A percentile compares a stretch with the other conserved stretches of the same genome.
These are phyloP conservation scores for Cyclocybe cylindracea DNA, from an alignment of 768 basidiomycete genomes.

Conservation along the genomic window DNA sequence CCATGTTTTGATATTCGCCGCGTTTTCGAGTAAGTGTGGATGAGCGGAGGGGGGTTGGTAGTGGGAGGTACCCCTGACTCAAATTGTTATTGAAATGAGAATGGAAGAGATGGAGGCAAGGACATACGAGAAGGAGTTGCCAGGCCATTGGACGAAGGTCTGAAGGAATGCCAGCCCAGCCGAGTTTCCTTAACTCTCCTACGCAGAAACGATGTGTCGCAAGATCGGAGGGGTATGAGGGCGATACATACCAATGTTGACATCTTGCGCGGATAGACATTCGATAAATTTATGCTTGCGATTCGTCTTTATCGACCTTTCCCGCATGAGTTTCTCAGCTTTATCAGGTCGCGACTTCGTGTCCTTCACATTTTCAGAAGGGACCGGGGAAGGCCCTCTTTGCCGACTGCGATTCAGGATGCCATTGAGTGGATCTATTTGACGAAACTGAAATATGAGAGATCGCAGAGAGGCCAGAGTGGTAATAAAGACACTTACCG, in stretches of 20 bases:
- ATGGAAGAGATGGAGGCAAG: conserved; percentile 1
- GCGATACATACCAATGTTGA: conserved; percentile 70
- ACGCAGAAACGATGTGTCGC: conserved; percentile 6
- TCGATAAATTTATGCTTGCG: conserved; percentile 81
- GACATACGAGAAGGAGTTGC: conserved; percentile 87
- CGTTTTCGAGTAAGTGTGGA: conserved; percentile 86
- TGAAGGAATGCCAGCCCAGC: conserved; percentile 92
- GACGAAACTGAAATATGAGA: conserved; percentile 15
- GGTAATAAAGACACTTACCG: conserved; percentile 48
- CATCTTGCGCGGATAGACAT: conserved; percentile 73
- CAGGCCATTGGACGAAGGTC: conserved; percentile 91
- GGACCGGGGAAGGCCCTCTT: conserved; percentile 32
- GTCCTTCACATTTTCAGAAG: conserved; percentile 19
- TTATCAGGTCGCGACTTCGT: conserved; percentile 26
- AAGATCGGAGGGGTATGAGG: neutral
- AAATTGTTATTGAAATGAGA: conserved; percentile 7
- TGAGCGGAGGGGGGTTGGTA: conserved; percentile 74
- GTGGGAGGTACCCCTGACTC: conserved; percentile 85
- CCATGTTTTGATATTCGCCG: conserved; percentile 87
- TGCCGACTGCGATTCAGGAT: conserved; percentile 46
- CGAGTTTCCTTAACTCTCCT: conserved; percentile 87
- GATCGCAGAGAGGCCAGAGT: conserved; percentile 17
- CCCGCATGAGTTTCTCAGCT: conserved; percentile 65
- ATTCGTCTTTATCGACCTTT: conserved; percentile 77
- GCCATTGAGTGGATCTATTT: conserved; percentile 60